A percentile compares a stretch with the other conserved stretches of the same genome.
phyloP scores from a whole-genome alignment of 148 eudicot genomes.

The Heliosperma pusillum region DNA sequence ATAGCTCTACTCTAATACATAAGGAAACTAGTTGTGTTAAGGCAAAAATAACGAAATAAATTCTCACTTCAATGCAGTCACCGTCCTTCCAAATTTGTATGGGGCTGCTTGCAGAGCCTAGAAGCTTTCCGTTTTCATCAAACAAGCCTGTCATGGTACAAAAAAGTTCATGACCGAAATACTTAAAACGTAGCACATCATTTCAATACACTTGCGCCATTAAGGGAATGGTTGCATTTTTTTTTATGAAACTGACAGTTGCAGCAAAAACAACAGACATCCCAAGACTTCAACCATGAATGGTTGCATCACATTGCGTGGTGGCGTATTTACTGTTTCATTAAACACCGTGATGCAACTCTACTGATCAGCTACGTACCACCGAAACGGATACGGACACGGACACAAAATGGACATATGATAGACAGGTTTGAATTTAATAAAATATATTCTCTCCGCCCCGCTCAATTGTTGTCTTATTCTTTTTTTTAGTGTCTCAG shows the following conservation, averaged over 20 bases:
- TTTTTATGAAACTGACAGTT: background rate
- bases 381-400: no score
- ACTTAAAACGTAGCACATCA: background rate
- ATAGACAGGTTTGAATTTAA: no score
- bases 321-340: no score
- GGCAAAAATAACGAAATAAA: background rate
- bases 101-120: slow-evolving; percentile 84
- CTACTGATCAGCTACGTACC: no score
- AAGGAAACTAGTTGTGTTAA: background rate
- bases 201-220: background rate
- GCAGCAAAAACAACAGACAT: background rate
- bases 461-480: no score
- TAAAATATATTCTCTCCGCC: no score
- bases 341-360: no score
- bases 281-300: background rate
- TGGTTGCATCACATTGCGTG: no score
- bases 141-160: slow-evolving; percentile 59
- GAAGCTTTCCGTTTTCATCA: slow-evolving; percentile 70
- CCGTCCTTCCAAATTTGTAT: slow-evolving; percentile 98
- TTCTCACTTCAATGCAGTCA: slow-evolving; percentile 86
- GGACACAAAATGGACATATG: no score
- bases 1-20: background rate
- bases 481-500: no score
- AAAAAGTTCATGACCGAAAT: background rate
- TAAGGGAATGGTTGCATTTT: background rate